phyloP scores from a whole-genome alignment of 768 basidiomycete species.

The Tulasnella sp. region DNA sequence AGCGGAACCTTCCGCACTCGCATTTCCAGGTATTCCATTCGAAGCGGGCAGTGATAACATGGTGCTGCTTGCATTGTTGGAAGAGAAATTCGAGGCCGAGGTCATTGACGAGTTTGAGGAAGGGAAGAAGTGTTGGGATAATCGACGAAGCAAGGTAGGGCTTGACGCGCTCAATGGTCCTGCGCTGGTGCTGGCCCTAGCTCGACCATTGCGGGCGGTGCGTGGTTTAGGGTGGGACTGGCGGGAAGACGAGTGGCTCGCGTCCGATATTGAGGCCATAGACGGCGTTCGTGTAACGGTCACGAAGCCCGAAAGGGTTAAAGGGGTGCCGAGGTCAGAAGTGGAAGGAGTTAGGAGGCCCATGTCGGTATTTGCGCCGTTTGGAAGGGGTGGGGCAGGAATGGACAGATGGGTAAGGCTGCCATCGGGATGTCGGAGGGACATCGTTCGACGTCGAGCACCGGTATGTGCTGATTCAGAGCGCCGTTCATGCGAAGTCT shows the following conservation, averaged over 20 bases:
- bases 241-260: not conserved
- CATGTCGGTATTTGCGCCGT: not conserved
- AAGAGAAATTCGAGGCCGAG: not conserved
- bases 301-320: not conserved
- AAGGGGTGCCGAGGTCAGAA: not conserved
- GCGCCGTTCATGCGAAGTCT: not conserved
- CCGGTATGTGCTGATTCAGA: not conserved
- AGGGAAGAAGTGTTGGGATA: not conserved
- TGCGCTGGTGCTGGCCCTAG: not conserved
- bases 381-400: not conserved
- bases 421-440: not conserved
- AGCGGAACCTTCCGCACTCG: not conserved
- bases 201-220: not conserved
- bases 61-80: not conserved
- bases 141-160: not conserved
- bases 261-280: not conserved
- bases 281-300: not conserved
- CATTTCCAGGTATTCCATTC: not conserved
- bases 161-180: not conserved
- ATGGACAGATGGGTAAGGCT: not conserved
- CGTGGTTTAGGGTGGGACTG: not conserved
- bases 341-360: not conserved
- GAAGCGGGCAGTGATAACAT: not conserved
- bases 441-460: not conserved
- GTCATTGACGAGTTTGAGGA: not conserved